A percentile compares a stretch with the other conserved stretches of the same genome.
phyloP scores from a whole-genome alignment of 2,329 filamentous ascomycete genomes.

The Chaetomium sp. region DNA sequence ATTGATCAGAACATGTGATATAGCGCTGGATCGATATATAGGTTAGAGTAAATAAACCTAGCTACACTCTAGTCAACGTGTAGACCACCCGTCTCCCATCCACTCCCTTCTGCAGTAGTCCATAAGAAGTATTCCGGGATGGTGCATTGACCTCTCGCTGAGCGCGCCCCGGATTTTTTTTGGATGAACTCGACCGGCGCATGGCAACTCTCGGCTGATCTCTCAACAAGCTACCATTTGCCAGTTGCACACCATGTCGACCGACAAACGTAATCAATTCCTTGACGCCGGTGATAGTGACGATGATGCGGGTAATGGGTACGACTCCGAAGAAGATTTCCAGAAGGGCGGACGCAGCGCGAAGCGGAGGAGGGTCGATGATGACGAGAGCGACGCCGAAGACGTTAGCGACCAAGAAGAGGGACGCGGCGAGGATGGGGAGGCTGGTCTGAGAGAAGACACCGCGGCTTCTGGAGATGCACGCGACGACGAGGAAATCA shows the following conservation, averaged over 20 bases:
- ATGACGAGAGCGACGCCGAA: constrained; percentile 45
- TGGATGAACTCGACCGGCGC: not conserved
- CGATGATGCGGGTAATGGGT: constrained; percentile 59
- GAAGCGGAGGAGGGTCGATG: constrained; percentile 65
- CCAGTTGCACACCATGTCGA: constrained; percentile 54
- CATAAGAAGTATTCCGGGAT: not conserved
- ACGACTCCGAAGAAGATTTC: constrained; percentile 70
- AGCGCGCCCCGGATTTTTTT: constrained; percentile 11
- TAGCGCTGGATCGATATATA: no score
- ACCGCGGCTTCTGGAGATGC: constrained; percentile 34
- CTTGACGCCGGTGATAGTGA: constrained; percentile 64
- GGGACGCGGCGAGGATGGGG: constrained; percentile 35
- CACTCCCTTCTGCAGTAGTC: not conserved
- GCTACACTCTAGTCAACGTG: not conserved
- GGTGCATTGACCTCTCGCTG: not conserved
- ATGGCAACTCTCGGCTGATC: not conserved
- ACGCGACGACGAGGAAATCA: constrained; percentile 34
- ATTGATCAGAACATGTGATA: not conserved
- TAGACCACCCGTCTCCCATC: not conserved
- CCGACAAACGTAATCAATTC: constrained; percentile 72
- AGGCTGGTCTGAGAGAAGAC: constrained; percentile 33
- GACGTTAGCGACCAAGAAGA: constrained; percentile 43
- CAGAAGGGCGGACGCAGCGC: constrained; percentile 63
- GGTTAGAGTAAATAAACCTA: not conserved
- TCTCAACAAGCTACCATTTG: not conserved